Evolutionary conservation across 2,329 filamentous ascomycete species (phyloP).

Genomic region (Penicillium sp.): DNA sequence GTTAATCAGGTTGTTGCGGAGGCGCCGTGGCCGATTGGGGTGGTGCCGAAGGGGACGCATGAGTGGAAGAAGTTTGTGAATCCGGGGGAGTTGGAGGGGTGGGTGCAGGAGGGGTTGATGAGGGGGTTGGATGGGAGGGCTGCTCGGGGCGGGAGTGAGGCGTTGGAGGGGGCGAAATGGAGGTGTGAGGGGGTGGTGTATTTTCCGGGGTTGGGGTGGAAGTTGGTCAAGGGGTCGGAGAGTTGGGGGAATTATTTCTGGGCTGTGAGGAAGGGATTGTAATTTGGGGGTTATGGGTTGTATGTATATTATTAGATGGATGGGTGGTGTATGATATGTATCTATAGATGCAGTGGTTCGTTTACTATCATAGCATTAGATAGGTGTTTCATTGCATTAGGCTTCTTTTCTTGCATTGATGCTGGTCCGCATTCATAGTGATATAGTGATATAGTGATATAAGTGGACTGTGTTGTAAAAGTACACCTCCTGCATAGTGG

Average conservation of each 20-base stretch:
- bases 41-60: conserved; percentile 87
- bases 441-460: no score
- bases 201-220: conserved; percentile 85
- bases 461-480: no score
- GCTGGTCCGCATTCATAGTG: no score
- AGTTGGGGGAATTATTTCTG: conserved; percentile 94
- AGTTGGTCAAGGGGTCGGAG: conserved; percentile 73
- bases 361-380: background rate
- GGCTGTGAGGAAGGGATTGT: conserved; percentile 55
- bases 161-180: conserved; percentile 46
- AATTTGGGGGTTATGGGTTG: background rate
- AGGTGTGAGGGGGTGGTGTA: conserved; percentile 74
- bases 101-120: conserved; percentile 38
- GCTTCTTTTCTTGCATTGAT: no score
- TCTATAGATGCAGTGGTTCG: no score
- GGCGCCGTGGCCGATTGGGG: conserved; percentile 57
- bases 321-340: no score
- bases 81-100: conserved; percentile 54
- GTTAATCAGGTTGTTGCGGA: conserved; percentile 91
- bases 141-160: conserved; percentile 19
- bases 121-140: conserved; percentile 39
- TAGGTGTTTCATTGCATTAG: background rate
- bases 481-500: no score
- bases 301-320: background rate
- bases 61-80: conserved; percentile 96